Conservation (phyloP, 1,284 basidiomycete genomes). For the Malassezia japonica region DNA sequence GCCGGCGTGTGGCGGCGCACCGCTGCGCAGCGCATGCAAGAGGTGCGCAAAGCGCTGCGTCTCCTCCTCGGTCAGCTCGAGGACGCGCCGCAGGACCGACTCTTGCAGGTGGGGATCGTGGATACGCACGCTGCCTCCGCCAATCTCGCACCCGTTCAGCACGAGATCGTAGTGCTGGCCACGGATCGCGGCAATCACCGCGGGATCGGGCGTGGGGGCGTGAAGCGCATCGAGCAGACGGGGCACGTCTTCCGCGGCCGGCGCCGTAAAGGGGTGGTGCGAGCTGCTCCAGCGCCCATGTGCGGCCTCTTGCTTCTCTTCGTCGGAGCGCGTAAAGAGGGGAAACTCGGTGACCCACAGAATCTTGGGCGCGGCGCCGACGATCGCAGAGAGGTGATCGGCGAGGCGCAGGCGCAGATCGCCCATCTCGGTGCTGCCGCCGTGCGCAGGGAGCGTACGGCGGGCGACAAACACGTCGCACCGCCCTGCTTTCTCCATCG, state of each 20-base stretch:
- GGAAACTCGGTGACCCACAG: slow-evolving; percentile 94
- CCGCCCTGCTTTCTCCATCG: slow-evolving; percentile 50
- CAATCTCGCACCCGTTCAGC: slow-evolving; percentile 85
- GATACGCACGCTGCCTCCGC: slow-evolving; percentile 82
- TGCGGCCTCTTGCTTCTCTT: slow-evolving; percentile 64
- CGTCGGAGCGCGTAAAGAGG: slow-evolving; percentile 75
- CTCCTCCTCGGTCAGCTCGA: slow-evolving; percentile 66
- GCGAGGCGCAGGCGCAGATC: slow-evolving; percentile 60
- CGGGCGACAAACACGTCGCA: slow-evolving; percentile 22
- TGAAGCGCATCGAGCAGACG: slow-evolving; percentile 55
- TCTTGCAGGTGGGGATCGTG: slow-evolving; percentile 80
- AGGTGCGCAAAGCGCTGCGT: slow-evolving; percentile 69
- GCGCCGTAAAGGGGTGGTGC: slow-evolving; percentile 92
- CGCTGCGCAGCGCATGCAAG: slow-evolving; percentile 70
- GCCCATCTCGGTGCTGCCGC: slow-evolving; percentile 77
- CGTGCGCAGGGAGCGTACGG: slow-evolving; percentile 50
- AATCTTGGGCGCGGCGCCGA: slow-evolving; percentile 61
- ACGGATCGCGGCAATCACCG: slow-evolving; percentile 51
- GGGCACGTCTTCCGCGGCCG: slow-evolving; percentile 75
- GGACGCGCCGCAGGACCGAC: slow-evolving; percentile 64
- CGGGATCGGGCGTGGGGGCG: neutral
- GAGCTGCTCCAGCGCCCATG: slow-evolving; percentile 78
- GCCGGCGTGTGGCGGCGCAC: slow-evolving; percentile 91
- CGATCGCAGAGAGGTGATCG: slow-evolving; percentile 56
- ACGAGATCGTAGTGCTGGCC: slow-evolving; percentile 97